Base-by-base conservation (phyloP, 73 alveolate species). In the Durusdinium trenchii region DNA sequence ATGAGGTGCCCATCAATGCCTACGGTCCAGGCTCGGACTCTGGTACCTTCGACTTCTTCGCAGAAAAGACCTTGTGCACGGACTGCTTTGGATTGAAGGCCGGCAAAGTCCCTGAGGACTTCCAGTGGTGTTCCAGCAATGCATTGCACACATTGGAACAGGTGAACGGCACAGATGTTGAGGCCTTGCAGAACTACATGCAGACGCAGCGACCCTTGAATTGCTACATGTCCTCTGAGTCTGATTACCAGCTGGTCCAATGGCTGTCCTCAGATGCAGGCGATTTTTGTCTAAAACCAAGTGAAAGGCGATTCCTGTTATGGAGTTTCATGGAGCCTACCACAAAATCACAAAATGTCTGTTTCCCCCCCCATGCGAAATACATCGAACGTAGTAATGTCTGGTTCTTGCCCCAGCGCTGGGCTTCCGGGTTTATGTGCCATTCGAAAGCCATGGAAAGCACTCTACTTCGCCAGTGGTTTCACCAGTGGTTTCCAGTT, bases 1-100 rank as follows among this genome's bases (percentile, higher is more conserved):
- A 42, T 6, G 73, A 92, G 79, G 91, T 92, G 46, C 98, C 98
- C 38, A 92, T 92, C 91, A 69, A 92, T 43, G 54, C 81, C 48
- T 92, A 92, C 51, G 98, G 98, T 1, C 91, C 98, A 10, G 98
- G 98, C 3, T 69, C 89, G 47, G 81, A 92, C 14, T 92, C 98
- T 0, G 98, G 98, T 1, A 92, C 98, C 91, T 92, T 57, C 62
- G 98, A 73, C 86, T 92, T 92, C 81, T 92, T 92, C 36, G 98
- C 92, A 3, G 98, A 92, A 46, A 60, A 90, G 35, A 73, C 91
- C 42, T 42, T 92, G n/a, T 89, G 96, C 86, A 47, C 62, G 86
- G 86, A 89, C 35, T 89, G 96, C 71, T 64, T 89, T 42, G 96
- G 73, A 0, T 3, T 23, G 52, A 52, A 84, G 46, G 76, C 50